phyloP scores from a whole-genome alignment of 345 rosid species.

The Eucalyptus curtisii region DNA sequence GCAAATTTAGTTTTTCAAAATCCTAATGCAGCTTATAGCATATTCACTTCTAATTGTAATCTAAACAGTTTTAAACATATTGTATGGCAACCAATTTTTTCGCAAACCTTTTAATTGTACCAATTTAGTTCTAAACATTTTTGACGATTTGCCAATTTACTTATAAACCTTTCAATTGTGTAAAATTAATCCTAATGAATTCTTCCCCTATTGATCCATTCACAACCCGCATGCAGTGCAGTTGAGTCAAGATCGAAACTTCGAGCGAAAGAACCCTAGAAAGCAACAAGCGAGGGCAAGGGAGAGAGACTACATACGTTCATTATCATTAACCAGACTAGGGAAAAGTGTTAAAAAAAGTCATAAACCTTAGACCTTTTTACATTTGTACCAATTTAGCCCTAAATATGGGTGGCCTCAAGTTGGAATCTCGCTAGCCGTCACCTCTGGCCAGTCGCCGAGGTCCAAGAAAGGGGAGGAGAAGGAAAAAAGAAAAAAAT shows the following conservation, averaged over 20 bases:
- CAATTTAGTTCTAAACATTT: neutral
- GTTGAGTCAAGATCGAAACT: neutral
- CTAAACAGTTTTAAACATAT: neutral
- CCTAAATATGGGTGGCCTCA: fast-evolving
- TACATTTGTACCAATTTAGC: too few relatives aligned
- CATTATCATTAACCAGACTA: neutral
- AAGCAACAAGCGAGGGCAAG: neutral
- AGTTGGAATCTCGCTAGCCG: fast-evolving
- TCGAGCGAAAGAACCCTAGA: neutral
- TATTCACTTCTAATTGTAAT: neutral
- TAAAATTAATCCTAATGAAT: neutral
- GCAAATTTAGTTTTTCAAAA: neutral
- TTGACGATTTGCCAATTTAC: neutral
- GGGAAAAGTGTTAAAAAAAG: neutral
- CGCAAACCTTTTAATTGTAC: too few relatives aligned
- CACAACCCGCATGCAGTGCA: neutral
- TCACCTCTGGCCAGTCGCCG: fast-evolving
- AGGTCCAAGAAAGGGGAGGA: too few relatives aligned
- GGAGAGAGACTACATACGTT: neutral
- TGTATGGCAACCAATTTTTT: neutral
- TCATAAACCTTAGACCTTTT: too few relatives aligned
- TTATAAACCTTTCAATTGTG: neutral
- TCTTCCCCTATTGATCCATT: neutral
- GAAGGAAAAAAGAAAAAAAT: too few relatives aligned
- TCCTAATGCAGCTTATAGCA: neutral